These are phyloP conservation scores for Hypoxylon sp. DNA, from an alignment of 2,329 filamentous ascomycete genomes.

Conservation along the genomic window DNA sequence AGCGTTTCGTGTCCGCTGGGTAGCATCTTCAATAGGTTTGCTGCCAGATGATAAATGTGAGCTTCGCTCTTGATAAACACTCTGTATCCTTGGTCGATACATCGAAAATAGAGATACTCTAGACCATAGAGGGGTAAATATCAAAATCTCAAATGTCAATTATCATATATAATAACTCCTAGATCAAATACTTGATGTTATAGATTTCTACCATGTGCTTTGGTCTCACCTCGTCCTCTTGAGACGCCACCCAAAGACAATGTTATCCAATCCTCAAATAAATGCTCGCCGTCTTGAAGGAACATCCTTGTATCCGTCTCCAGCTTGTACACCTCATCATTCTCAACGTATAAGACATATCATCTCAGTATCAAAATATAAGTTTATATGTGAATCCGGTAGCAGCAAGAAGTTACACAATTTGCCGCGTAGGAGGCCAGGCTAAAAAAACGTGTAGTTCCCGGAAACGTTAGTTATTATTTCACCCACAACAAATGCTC, in stretches of 20 bases:
- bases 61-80: not conserved
- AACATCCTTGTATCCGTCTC: conserved; percentile 34
- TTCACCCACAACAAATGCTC: conserved; percentile 32
- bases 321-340: conserved; percentile 41
- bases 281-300: conserved; percentile 27
- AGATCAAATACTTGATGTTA: conserved; percentile 33
- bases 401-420: conserved; percentile 34
- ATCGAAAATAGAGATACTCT: conserved; percentile 1
- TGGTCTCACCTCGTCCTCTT: conserved; percentile 24
- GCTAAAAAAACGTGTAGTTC: conserved; percentile 6
- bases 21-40: not conserved
- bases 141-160: conserved; percentile 28
- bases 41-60: not conserved
- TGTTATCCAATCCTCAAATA: conserved; percentile 26
- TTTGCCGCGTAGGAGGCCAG: conserved; percentile 32
- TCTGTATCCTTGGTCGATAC: conserved; percentile 11
- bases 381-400: conserved; percentile 27
- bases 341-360: conserved; percentile 32
- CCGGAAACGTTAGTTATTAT: conserved; percentile 24
- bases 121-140: conserved; percentile 12
- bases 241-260: conserved; percentile 29
- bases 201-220: conserved; percentile 27
- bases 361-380: conserved; percentile 28
- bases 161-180: conserved; percentile 37
- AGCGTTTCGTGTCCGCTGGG: not conserved